These are phyloP conservation scores for Vanderwaltozyma verrucispora DNA, from an alignment of 805 yeast species.

Conservation along the genomic window DNA sequence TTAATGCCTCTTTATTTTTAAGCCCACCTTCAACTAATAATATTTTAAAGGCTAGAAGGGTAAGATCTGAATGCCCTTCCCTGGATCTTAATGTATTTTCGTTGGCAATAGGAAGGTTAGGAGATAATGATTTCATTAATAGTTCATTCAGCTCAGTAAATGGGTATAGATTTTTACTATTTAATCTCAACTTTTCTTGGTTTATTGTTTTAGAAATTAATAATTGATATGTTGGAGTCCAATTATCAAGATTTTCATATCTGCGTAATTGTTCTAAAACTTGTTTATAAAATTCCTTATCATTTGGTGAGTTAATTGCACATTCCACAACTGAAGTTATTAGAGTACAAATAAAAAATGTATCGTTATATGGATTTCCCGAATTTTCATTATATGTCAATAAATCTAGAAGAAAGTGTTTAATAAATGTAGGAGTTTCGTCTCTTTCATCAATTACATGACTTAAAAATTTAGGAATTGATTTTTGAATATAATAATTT, in stretches of 20 bases:
- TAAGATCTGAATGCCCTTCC: constrained; percentile 35
- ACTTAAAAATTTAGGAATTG: constrained; percentile 55
- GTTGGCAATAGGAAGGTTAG: constrained; percentile 27
- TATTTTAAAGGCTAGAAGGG: constrained; percentile 62
- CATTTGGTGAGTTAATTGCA: constrained; percentile 26
- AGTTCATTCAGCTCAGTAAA: constrained; percentile 40
- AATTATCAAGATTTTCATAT: constrained; percentile 67
- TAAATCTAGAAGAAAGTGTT: constrained; percentile 54
- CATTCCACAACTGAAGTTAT: constrained; percentile 43
- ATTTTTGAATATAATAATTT: constrained; percentile 56
- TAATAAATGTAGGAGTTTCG: constrained; percentile 48
- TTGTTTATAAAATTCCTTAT: constrained; percentile 33
- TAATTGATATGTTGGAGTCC: constrained; percentile 64
- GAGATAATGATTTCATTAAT: constrained; percentile 41
- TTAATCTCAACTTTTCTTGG: constrained; percentile 53
- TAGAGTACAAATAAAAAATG: constrained; percentile 50
- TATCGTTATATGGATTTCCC: constrained; percentile 65
- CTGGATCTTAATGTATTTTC: constrained; percentile 8
- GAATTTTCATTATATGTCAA: constrained; percentile 80
- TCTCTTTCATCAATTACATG: constrained; percentile 52
- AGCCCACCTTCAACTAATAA: constrained; percentile 68
- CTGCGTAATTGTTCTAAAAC: constrained; percentile 63
- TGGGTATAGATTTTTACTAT: constrained; percentile 42
- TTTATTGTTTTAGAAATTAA: constrained; percentile 38
- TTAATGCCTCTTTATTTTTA: constrained; percentile 48